phyloP scores from a whole-genome alignment of 2,329 filamentous ascomycete species.

The Talaromyces sp. region DNA sequence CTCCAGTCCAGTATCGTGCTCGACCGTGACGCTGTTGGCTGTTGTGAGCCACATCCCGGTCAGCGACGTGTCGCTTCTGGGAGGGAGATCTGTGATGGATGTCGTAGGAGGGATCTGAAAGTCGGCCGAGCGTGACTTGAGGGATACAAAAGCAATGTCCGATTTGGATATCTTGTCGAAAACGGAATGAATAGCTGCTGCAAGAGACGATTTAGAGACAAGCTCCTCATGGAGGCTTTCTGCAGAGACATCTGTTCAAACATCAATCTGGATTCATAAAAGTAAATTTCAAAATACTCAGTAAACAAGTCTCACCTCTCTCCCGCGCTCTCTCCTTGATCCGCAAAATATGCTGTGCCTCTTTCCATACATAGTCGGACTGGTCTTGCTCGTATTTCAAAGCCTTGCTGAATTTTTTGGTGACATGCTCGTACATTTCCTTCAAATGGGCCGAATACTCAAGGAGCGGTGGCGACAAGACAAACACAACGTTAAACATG shows the following conservation, averaged over 20 bases:
- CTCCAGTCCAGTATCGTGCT: conserved; percentile 59
- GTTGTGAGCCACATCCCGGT: conserved; percentile 83
- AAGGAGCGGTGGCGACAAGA: conserved; percentile 72
- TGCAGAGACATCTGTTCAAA: conserved; percentile 27
- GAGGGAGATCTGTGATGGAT: conserved; percentile 69
- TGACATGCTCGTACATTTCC: conserved; percentile 83
- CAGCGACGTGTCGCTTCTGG: conserved; percentile 62
- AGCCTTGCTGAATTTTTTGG: conserved; percentile 87
- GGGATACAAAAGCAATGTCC: conserved; percentile 77
- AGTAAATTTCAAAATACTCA: not conserved
- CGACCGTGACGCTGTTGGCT: conserved; percentile 69
- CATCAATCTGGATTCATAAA: conserved; percentile 15
- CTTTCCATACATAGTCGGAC: conserved; percentile 84
- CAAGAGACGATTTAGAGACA: conserved; percentile 66
- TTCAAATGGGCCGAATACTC: conserved; percentile 68
- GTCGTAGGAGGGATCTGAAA: conserved; percentile 59
- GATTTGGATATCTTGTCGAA: conserved; percentile 78
- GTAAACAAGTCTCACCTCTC: conserved; percentile 25
- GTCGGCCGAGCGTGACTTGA: conserved; percentile 62
- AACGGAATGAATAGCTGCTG: conserved; percentile 75
- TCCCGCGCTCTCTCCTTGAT: conserved; percentile 80
- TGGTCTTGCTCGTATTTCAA: conserved; percentile 90
- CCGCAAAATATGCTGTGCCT: conserved; percentile 75
- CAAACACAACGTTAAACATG: conserved; percentile 98
- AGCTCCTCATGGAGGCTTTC: conserved; percentile 39